Evolutionary conservation across 2,329 filamentous ascomycete genomes (phyloP).

Genomic region (Scortechinia acanthostroma): DNA sequence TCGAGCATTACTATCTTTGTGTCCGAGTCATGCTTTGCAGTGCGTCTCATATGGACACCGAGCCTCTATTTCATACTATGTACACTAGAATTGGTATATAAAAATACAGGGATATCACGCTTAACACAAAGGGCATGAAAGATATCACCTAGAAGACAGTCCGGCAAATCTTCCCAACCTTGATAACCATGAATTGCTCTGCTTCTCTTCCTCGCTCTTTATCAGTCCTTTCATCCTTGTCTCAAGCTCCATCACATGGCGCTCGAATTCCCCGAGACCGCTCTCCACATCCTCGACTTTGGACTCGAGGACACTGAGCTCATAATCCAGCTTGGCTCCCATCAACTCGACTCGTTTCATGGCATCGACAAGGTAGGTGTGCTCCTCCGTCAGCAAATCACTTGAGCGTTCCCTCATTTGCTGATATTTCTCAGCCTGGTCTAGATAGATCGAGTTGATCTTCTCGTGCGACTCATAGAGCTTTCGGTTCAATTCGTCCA

Average conservation of each 20-base stretch:
- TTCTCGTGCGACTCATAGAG: not conserved
- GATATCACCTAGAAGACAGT: not conserved
- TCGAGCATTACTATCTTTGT: too few relatives aligned
- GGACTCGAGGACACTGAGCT: not conserved
- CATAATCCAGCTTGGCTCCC: constrained; percentile 1
- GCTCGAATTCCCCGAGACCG: not conserved
- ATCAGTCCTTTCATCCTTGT: not conserved
- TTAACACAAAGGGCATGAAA: not conserved
- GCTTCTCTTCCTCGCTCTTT: not conserved
- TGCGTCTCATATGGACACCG: too few relatives aligned
- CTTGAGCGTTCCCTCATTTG: not conserved
- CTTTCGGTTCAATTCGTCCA: not conserved
- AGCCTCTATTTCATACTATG: too few relatives aligned
- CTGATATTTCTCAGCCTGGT: not conserved
- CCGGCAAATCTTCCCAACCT: not conserved
- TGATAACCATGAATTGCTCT: not conserved
- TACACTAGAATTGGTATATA: not conserved
- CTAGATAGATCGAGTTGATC: not conserved
- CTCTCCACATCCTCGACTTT: not conserved
- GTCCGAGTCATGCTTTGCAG: too few relatives aligned
- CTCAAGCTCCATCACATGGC: not conserved
- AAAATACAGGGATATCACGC: not conserved
- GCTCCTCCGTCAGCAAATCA: not conserved
- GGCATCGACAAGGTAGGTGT: not conserved
- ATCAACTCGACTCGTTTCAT: not conserved